These are phyloP conservation scores for Panicum virgatum DNA, from an alignment of 202 grass and related monocot genomes.

Conservation along the genomic window DNA sequence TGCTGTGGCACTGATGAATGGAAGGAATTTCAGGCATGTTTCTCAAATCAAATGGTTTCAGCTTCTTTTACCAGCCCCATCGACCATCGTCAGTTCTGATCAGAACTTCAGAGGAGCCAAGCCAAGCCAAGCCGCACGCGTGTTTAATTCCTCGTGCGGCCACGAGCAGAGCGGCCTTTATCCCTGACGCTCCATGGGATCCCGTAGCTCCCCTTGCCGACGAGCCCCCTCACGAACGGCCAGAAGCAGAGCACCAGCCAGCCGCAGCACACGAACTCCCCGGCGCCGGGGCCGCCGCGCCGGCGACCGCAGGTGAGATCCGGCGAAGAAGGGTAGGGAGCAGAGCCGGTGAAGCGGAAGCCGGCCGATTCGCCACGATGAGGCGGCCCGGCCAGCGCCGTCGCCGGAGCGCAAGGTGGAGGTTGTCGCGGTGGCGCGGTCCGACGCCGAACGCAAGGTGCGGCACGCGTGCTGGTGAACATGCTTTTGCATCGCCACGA, in stretches of 20 bases:
- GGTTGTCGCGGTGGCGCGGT: too few species aligned
- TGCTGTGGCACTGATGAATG: not conserved
- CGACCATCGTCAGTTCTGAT: not conserved
- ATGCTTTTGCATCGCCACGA: too few species aligned
- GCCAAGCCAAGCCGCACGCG: not conserved
- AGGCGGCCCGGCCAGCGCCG: too few species aligned
- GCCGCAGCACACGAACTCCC: conserved; percentile 42
- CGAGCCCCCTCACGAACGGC: conserved; percentile 57
- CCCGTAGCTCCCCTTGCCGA: conserved; percentile 38
- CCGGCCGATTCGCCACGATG: too few species aligned
- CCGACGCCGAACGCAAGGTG: too few species aligned
- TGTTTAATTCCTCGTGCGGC: not conserved
- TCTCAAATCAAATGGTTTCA: too few species aligned
- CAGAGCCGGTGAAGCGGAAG: too few species aligned
- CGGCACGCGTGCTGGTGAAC: too few species aligned
- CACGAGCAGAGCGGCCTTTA: conserved; percentile 46
- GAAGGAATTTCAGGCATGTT: not conserved
- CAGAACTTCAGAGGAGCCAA: not conserved
- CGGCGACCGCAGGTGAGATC: too few species aligned
- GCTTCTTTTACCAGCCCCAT: not conserved
- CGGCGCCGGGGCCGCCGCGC: not conserved
- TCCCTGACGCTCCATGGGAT: conserved; percentile 45
- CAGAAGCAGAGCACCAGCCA: conserved; percentile 52
- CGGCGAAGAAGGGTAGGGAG: too few species aligned
- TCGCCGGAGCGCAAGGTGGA: too few species aligned